Evolutionary conservation across 2,329 filamentous ascomycete species (phyloP), one percentile per base, ranked within the genome.

Genomic region (Celoporthe dispersa): DNA sequence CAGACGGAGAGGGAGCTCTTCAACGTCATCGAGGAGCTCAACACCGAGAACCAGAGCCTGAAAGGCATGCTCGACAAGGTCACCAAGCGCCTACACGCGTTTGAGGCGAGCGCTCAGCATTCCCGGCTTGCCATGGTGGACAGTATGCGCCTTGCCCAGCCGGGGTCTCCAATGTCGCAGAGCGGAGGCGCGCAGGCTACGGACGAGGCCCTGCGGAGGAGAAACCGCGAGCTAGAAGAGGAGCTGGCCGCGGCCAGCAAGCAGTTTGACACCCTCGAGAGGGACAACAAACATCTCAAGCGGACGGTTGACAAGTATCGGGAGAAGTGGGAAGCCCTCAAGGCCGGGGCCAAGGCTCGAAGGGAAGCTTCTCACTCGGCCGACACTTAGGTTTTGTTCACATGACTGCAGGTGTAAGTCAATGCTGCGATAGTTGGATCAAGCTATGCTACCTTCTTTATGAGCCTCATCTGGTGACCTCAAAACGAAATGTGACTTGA

Each of bases 81-180:
- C 48, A 93, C 92, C 72, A 93, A 92, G 75, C 89, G 95, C 0
- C 87, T 99, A n/a, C 92, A 96, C 76, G 92, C 94, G 72, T 99
- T 97, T 82, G 95, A 99, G 80, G 91, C 94, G 53, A 94, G 93
- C 75, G 94, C 94, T 0, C 96, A 98, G 80, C 94, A 91, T 73
- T 94, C 92, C 51, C 93, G 92, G 67, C 88, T 94, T 81, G 93
- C 94, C 3, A 86, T 98, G 44, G 93, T 94, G 19, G 94, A 98
- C 78, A 97, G 93, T 74, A 90, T 90, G 78, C 84, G 88, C n/a
- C 79, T 91, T 7, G 86, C 88, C 80, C 83, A 86, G 19, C 87
- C 88, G 1, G 83, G 84, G 5, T 90, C 87, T 51, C 88, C 88
- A 1, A 75, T 79, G 72, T 73, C 84, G 55, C 65, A 76, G 55